phyloP scores from a whole-genome alignment of 78 protist species.

The Planoprotostelium fungivorum region DNA sequence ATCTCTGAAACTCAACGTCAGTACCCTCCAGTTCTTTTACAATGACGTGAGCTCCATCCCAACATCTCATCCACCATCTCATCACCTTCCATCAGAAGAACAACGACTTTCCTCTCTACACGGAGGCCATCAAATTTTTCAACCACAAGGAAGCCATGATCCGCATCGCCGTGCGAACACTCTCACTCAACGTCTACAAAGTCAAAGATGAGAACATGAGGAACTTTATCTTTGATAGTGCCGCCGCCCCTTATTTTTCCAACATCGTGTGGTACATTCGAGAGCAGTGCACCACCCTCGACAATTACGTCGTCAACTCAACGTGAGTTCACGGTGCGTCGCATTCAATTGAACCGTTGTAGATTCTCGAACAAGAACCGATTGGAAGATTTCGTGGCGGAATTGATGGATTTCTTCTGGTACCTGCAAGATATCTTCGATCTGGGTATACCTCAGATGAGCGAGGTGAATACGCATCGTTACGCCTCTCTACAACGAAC shows the following conservation, averaged over 20 bases:
- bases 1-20: conserved; percentile 67
- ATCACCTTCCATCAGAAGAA: conserved; percentile 21
- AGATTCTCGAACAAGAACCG: not conserved
- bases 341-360: not conserved
- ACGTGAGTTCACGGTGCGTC: not conserved
- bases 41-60: conserved; percentile 30
- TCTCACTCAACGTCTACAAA: conserved; percentile 78
- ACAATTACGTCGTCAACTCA: conserved; percentile 13
- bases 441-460: conserved; percentile 51
- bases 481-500: too few relatives aligned
- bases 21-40: conserved; percentile 80
- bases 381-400: conserved; percentile 36
- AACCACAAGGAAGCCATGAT: conserved; percentile 86
- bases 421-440: conserved; percentile 66
- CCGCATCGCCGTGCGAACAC: conserved; percentile 85
- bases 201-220: conserved; percentile 56
- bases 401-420: conserved; percentile 49
- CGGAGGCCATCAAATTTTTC: conserved; percentile 90
- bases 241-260: conserved; percentile 79
- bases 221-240: conserved; percentile 45
- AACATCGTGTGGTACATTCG: conserved; percentile 74
- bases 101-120: conserved; percentile 85
- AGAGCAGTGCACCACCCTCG: conserved; percentile 28
- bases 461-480: not conserved
- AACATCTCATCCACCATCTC: not conserved